A percentile compares a stretch with the other conserved stretches of the same genome.
These are phyloP conservation scores for Phytophthora tubulina DNA, from an alignment of 352 stramenopile species.

Conservation along the genomic window DNA sequence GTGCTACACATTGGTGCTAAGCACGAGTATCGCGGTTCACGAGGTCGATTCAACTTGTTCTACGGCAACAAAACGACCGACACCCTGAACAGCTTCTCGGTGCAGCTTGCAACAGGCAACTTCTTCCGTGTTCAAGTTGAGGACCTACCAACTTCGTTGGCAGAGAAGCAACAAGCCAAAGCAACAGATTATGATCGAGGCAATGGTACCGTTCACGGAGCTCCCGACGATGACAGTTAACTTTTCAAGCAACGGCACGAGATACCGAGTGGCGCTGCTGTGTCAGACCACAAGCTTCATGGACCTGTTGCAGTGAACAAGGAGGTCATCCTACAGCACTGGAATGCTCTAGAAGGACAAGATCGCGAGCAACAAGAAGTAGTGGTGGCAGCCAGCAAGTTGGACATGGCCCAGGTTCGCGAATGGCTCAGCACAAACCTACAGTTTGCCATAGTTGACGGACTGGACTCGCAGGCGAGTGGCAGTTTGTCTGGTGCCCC, in stretches of 20 bases:
- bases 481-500: constrained; percentile 91
- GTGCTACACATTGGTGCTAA: constrained; percentile 96
- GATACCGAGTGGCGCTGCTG: constrained; percentile 81
- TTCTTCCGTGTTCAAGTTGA: constrained; percentile 76
- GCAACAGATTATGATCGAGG: constrained; percentile 93
- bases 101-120: constrained; percentile 62
- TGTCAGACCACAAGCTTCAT: constrained; percentile 93
- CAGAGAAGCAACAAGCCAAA: constrained; percentile 92
- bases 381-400: constrained; percentile 78
- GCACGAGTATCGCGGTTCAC: constrained; percentile 95
- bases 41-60: constrained; percentile 95
- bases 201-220: constrained; percentile 92
- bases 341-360: constrained; percentile 92
- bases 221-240: constrained; percentile 88
- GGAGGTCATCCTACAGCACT: constrained; percentile 94
- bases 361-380: constrained; percentile 94
- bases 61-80: constrained; percentile 94
- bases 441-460: constrained; percentile 91
- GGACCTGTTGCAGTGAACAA: constrained; percentile 92
- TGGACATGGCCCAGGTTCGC: constrained; percentile 86
- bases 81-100: constrained; percentile 86
- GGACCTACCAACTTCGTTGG: constrained; percentile 76
- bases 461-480: constrained; percentile 71
- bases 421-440: constrained; percentile 89
- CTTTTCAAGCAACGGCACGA: constrained; percentile 77